Base-by-base conservation (phyloP, 768 basidiomycete species). In the Hebeloma cylindrosporum region DNA sequence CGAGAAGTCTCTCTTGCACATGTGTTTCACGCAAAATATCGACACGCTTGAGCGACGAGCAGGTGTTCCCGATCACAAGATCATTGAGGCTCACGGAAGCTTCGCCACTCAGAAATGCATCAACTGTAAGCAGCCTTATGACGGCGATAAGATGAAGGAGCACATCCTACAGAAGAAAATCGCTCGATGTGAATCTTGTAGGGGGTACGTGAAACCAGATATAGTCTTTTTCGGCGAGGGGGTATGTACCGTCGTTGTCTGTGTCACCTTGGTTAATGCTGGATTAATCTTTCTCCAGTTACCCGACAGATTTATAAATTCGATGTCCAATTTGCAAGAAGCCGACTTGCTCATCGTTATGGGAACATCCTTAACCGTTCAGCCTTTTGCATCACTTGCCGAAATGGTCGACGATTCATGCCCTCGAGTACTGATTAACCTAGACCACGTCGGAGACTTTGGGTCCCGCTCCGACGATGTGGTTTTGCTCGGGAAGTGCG, bases 31-130 rank as follows among this genome's bases (percentile, higher is more conserved):
- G 4, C 93, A 93, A 64, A 94, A 93, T 59, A 93, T 93, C 43
- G 94, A 97, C 61, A 94, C 92, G 0, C 79, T 97, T 10, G 95
- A 97, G 60, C 77, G 88, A 2, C 75, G 81, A 4, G 90, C 92
- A 0, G 90, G 90, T 4, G 76, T 96, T 0, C 82, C 88, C 0
- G 73, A 64, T 1, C 65, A 77, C 23, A 82, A 82, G 60, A 83
- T 98, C 48, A 75, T 98, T 36, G 95, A 98, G 67, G 96, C 96
- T 0, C 96, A 99, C 58, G 96, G 95, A 2, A 93, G 89, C 53
- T 99, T 98, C 54, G 95, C 95, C 0, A 63, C 73, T 1, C 89
- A 95, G 43, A 73, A 80, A 40, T 99, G 96, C 53, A 80, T 97
- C 11, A 70, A 80, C 5, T 99, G 96, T 62, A 51, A 71, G 33